Evolutionary conservation across 2,329 filamentous ascomycete species (phyloP), one percentile per base, ranked within the genome.

Genomic region (Microdochium trichocladiopsis): DNA sequence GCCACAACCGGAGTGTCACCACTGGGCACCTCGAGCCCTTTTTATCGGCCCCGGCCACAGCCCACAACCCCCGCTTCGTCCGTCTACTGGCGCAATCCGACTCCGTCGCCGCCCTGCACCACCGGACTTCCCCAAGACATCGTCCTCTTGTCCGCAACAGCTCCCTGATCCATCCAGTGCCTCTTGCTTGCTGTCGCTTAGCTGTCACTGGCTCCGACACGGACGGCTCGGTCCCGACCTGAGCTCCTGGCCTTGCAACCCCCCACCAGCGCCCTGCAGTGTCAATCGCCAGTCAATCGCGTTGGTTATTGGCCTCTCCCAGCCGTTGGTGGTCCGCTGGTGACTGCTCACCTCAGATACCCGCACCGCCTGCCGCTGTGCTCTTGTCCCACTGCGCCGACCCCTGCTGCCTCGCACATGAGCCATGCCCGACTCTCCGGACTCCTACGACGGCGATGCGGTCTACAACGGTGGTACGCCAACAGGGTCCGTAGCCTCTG

Each of bases 391-490:
- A 24, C 52, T 25, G 25, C 36, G 45, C 6, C 50, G 24, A 36
- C 43, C 14, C 25, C 41, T 50, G 36, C 21, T 48, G 36, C 37
- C 53, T 51, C 33, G 60, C 58, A 36, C 41, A 51, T 56, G 50
- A 53, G 58, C 55, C 52, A 65, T 65, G 63, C 63, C 61, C 51
- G 57, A 59, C 52, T 64, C 62, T 55, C 63, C 63, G 61, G 63
- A 64, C 52, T 65, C 54, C 52, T 57, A 55, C 59, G 61, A 64
- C 59, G 60, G 58, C 52, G 57, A 58, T 51, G 59, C 61, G 50
- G 55, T 53, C 22, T 60, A 58, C 52, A 62, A 61, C 51, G 63
- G 62, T 18, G 53, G 57, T 31, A 59, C 63, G 50, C 63, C 62
- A 53, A 54, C 63, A 55, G 58, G 58, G 12, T 45, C 41, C 22